Conservation (phyloP, 768 basidiomycete genomes). For the Mycena vulgaris region DNA sequence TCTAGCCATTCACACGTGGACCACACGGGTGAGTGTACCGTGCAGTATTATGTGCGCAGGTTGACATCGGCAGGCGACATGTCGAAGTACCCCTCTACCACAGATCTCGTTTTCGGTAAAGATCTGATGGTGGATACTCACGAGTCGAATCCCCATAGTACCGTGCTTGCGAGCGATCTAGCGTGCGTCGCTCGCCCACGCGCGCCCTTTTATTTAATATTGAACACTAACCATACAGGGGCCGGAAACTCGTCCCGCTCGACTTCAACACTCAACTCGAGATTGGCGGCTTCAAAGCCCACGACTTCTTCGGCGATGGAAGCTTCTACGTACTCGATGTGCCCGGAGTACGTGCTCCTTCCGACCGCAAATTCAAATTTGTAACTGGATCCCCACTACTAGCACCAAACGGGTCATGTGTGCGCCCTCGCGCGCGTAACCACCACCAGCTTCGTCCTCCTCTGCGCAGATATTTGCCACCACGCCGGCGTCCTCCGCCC, state of each 20-base stretch:
- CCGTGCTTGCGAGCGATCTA: too few species aligned
- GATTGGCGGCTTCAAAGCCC: background rate
- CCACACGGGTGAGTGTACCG: too few species aligned
- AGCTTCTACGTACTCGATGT: background rate
- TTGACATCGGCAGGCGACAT: too few species aligned
- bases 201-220: too few species aligned
- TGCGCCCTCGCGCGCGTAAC: conserved; percentile 41
- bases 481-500: conserved; percentile 43
- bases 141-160: too few species aligned
- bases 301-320: background rate
- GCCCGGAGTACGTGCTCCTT: background rate
- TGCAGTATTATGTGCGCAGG: too few species aligned
- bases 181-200: too few species aligned
- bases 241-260: background rate
- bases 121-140: too few species aligned
- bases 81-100: too few species aligned
- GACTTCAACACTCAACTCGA: background rate
- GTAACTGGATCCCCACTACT: conserved; percentile 31
- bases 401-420: conserved; percentile 42
- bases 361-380: background rate
- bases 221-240: too few species aligned
- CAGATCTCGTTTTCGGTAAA: too few species aligned
- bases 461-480: conserved; percentile 41
- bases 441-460: conserved; percentile 38
- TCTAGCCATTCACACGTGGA: too few species aligned